Conservation (phyloP, 2,329 filamentous ascomycete species). For the Arthrobotrys entomopaga region DNA sequence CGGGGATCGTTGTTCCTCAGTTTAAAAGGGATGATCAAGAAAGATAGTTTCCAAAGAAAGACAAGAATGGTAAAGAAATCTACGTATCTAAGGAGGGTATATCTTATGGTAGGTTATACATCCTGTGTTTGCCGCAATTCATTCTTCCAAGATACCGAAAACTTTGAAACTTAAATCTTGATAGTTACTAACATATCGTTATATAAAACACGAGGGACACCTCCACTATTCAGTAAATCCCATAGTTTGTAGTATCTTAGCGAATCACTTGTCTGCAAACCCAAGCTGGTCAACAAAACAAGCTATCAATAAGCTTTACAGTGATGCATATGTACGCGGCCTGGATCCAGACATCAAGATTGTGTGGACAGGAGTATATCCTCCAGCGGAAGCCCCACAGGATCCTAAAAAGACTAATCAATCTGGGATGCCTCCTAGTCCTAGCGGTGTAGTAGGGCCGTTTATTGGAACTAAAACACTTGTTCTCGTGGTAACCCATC, state of each 20-base stretch:
- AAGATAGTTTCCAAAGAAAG: background rate
- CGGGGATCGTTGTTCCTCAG: background rate
- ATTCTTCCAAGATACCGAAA: too few species aligned
- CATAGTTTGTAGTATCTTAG: slow-evolving; percentile 8
- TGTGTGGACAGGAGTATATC: slow-evolving; percentile 15
- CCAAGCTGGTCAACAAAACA: background rate
- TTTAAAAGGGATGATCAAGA: background rate
- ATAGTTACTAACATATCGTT: too few species aligned
- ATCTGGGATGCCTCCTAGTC: too few species aligned
- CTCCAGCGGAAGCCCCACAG: too few species aligned
- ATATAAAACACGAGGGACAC: too few species aligned
- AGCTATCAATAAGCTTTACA: slow-evolving; percentile 14
- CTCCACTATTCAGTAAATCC: too few species aligned
- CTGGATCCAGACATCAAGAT: background rate
- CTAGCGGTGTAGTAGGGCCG: too few species aligned
- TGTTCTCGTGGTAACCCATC: too few species aligned
- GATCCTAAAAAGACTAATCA: too few species aligned
- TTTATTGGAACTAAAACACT: too few species aligned
- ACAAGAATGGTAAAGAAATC: background rate
- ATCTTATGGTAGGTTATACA: background rate
- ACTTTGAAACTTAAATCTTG: too few species aligned
- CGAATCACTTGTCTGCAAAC: slow-evolving; percentile 12
- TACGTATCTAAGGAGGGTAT: background rate
- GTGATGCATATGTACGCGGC: slow-evolving; percentile 3
- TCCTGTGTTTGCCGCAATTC: too few species aligned